Evolutionary conservation across 345 rosid genomes (phyloP).

Genomic region (Carallia pectinifolia): DNA sequence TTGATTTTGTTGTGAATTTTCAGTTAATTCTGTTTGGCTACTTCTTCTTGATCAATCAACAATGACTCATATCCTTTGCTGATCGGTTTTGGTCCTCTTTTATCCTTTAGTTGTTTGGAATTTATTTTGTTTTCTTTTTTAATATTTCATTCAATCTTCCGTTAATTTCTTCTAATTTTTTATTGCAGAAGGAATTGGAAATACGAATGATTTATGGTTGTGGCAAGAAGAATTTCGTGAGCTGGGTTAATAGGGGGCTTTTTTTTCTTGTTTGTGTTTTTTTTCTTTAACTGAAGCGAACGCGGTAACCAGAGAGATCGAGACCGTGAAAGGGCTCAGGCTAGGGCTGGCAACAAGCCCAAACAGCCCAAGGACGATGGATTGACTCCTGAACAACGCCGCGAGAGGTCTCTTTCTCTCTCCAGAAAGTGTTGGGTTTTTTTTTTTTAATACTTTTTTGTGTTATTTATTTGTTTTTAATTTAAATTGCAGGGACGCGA

Average conservation of each 20-base stretch:
- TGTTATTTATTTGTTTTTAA: not conserved
- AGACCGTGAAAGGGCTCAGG: slow-evolving; percentile 53
- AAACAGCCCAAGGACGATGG: slow-evolving; percentile 41
- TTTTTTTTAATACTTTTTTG: not conserved
- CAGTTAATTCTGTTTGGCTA: not conserved
- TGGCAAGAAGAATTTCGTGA: not conserved
- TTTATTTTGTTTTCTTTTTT: not conserved
- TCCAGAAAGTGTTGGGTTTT: not conserved
- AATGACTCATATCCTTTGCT: slow-evolving; percentile 25
- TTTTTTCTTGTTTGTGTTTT: not conserved
- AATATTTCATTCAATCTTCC: not conserved
- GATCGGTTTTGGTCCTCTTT: slow-evolving; percentile 9
- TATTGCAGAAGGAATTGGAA: not conserved
- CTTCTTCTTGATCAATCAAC: not conserved
- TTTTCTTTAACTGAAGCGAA: slow-evolving; percentile 32
- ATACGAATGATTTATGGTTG: not conserved
- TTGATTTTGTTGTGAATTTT: not conserved
- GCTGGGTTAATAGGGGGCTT: not conserved
- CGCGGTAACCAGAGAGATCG: slow-evolving; percentile 60
- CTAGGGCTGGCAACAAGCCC: slow-evolving; percentile 30
- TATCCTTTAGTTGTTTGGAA: not conserved
- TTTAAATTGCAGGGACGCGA: slow-evolving; percentile 34
- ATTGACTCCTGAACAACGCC: slow-evolving; percentile 62
- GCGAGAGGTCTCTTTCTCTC: slow-evolving; percentile 35
- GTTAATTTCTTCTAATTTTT: not conserved